Evolutionary conservation across 352 stramenopile genomes (phyloP).

Genomic region (Globisporangium okanoganense): DNA sequence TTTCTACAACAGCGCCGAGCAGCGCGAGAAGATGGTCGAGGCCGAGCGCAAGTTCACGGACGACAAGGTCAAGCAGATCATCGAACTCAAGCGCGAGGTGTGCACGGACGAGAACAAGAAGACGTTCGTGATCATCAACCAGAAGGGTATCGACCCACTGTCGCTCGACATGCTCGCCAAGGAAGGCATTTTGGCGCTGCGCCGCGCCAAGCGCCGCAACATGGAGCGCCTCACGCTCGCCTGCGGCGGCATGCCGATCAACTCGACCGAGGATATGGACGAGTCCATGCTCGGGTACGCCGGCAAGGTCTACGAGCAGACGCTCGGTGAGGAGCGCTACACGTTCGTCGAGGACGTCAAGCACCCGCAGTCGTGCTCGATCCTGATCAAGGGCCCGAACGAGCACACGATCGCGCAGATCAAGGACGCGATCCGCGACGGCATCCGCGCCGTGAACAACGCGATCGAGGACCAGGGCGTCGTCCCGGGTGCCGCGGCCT

Average conservation of each 20-base stretch:
- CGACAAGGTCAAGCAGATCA: constrained; percentile 96
- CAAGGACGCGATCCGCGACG: constrained; percentile 98
- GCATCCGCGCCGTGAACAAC: constrained; percentile 98
- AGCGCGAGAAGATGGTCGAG: constrained; percentile 98
- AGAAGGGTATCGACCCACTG: constrained; percentile 99
- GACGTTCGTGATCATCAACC: constrained; percentile 99
- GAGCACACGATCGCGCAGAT: constrained; percentile 98
- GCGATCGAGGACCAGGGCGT: constrained; percentile 96
- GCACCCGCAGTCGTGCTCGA: constrained; percentile 96
- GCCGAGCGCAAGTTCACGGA: constrained; percentile 94
- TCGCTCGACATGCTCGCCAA: constrained; percentile 99
- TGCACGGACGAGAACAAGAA: constrained; percentile 96
- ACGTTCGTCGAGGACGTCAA: constrained; percentile 99
- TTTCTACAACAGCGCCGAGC: constrained; percentile 98
- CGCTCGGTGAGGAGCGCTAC: constrained; percentile 98
- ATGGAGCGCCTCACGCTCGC: constrained; percentile 99
- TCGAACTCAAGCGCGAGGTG: constrained; percentile 98
- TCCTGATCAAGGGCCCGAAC: constrained; percentile 99
- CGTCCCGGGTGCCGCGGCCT: constrained; percentile 95
- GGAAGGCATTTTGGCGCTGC: constrained; percentile 97
- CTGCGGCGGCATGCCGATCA: constrained; percentile 97
- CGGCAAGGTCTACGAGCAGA: constrained; percentile 97
- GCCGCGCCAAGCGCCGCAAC: constrained; percentile 98
- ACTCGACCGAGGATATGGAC: constrained; percentile 98
- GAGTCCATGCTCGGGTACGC: constrained; percentile 95